These are phyloP conservation scores for Crotalaria pallida DNA, from an alignment of 306 rosid genomes.

Conservation along the genomic window DNA sequence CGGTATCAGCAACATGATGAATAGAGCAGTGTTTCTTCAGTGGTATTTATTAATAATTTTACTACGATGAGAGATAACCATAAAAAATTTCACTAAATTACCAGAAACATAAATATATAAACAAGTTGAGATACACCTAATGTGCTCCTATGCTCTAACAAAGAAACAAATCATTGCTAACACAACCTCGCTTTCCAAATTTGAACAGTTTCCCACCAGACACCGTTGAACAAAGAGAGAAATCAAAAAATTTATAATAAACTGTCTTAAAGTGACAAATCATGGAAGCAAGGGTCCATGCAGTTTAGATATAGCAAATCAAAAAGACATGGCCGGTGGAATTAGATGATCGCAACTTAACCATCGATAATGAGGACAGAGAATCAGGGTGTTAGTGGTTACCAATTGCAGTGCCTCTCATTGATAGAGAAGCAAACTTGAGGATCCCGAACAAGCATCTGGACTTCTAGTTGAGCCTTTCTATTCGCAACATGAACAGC, in stretches of 20 bases:
- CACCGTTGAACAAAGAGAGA: not conserved
- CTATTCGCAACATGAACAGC: constrained; percentile 84
- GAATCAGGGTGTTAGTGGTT: constrained; percentile 14
- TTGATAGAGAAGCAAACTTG: constrained; percentile 78
- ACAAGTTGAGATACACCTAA: constrained; percentile 12
- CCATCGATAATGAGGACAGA: not conserved
- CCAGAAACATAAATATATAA: not conserved
- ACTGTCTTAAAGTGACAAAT: not conserved
- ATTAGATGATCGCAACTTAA: not conserved
- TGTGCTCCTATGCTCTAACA: not conserved
- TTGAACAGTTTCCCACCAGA: not conserved
- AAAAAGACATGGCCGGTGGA: not conserved
- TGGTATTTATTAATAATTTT: not conserved
- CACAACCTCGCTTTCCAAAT: not conserved
- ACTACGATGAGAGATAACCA: not conserved
- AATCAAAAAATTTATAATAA: not conserved
- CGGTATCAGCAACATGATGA: not conserved
- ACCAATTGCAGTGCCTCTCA: constrained; percentile 53
- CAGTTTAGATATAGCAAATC: constrained; percentile 15
- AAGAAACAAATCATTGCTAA: constrained; percentile 3
- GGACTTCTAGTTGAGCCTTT: constrained; percentile 72
- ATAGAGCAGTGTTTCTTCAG: not conserved
- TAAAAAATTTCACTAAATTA: not conserved
- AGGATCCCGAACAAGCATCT: constrained; percentile 78
- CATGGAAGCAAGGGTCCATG: not conserved